Percentiles rank a stretch among this genome's conserved stretches.
phyloP scores from a whole-genome alignment of 176 grass and related monocot genomes.

The Lolium rigidum region DNA sequence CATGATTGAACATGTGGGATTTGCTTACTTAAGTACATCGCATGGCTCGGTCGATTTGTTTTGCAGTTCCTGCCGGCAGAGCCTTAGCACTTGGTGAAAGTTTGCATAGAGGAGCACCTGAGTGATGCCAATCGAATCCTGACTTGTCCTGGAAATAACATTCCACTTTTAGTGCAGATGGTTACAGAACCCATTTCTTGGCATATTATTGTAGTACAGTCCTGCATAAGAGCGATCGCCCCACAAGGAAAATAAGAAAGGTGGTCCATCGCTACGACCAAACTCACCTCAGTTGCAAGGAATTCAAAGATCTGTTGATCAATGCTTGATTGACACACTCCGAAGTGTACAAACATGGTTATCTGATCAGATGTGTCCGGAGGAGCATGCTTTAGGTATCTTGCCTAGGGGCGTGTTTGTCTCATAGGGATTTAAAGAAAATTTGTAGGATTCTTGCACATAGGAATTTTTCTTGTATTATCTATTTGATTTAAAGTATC shows the following conservation, averaged over 20 bases:
- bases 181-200: conserved; percentile 86
- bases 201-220: conserved; percentile 84
- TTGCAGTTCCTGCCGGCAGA: no score
- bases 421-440: no score
- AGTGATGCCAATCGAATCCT: conserved; percentile 48
- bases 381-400: conserved; percentile 69
- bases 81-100: conserved; percentile 44
- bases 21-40: no score
- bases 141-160: conserved; percentile 63
- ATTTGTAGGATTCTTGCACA: no score
- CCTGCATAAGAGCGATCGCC: conserved; percentile 62
- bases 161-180: conserved; percentile 72
- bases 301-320: conserved; percentile 61
- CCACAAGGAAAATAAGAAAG: conserved; percentile 92
- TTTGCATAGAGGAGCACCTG: conserved; percentile 64
- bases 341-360: conserved; percentile 59
- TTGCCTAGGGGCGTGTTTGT: no score
- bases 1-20: no score
- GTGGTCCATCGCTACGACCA: conserved; percentile 47
- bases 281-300: conserved; percentile 66
- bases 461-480: no score
- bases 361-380: conserved; percentile 63
- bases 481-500: no score
- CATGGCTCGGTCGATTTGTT: no score
- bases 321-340: conserved; percentile 59